Percentiles rank a stretch among this genome's conserved stretches.
Evolutionary conservation across 2,329 filamentous ascomycete species (phyloP).

Genomic region (Didymella lethalis): DNA sequence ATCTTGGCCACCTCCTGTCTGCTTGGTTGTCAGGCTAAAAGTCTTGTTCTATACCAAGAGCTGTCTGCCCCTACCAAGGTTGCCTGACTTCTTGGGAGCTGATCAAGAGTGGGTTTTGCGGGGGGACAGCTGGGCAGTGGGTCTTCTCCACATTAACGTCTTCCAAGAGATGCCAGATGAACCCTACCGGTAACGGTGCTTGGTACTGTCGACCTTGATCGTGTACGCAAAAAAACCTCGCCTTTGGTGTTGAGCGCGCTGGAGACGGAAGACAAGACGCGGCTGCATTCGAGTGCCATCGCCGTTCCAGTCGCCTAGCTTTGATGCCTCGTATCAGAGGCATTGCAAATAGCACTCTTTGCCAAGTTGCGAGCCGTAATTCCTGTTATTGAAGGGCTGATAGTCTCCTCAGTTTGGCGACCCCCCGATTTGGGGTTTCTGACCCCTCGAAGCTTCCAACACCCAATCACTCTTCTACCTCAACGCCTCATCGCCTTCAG

Average conservation of each 20-base stretch:
- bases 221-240: neutral
- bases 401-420: neutral
- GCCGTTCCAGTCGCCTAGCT: neutral
- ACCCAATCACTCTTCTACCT: slow-evolving; percentile 2
- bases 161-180: slow-evolving; percentile 20
- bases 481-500: slow-evolving; percentile 6
- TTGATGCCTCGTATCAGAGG: neutral
- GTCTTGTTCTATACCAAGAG: slow-evolving; percentile 18
- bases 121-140: slow-evolving; percentile 27
- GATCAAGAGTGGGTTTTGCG: slow-evolving; percentile 21
- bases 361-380: slow-evolving; percentile 10
- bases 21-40: slow-evolving; percentile 14
- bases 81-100: slow-evolving; percentile 25
- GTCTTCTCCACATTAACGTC: slow-evolving; percentile 23
- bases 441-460: neutral
- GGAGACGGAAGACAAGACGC: neutral
- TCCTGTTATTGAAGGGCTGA: neutral
- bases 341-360: slow-evolving; percentile 1
- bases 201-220: slow-evolving; percentile 4
- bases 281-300: neutral
- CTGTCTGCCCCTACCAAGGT: slow-evolving; percentile 23
- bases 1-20: slow-evolving; percentile 11
- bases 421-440: neutral
- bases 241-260: neutral
- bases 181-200: slow-evolving; percentile 18